A percentile compares a stretch with the other conserved stretches of the same genome.
Conservation (phyloP, 495 filamentous ascomycete genomes). For the Xylaria sp. region DNA sequence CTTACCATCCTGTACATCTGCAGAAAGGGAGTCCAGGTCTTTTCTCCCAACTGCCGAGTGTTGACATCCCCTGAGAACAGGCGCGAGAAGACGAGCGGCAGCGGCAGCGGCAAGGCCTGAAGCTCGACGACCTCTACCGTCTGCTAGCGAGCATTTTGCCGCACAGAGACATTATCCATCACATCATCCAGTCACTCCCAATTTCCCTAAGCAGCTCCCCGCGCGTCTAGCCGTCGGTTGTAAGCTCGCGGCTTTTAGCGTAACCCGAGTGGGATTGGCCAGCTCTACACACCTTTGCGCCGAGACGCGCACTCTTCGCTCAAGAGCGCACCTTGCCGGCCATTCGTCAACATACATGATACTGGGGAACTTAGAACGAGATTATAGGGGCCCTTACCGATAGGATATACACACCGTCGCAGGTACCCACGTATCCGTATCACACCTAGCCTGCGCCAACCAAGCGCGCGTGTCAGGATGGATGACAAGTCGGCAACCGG, state of each 20-base stretch:
- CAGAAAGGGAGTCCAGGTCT: not conserved
- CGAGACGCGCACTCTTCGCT: slow-evolving; percentile 24
- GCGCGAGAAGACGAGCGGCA: slow-evolving; percentile 26
- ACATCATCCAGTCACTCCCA: slow-evolving; percentile 20
- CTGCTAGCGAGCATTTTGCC: slow-evolving; percentile 20
- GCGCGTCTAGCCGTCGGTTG: slow-evolving; percentile 20
- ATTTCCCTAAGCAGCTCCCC: slow-evolving; percentile 26
- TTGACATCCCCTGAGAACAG: not conserved
- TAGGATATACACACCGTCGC: slow-evolving; percentile 21
- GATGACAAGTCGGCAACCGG: slow-evolving; percentile 15
- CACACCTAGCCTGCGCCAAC: slow-evolving; percentile 17
- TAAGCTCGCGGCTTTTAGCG: slow-evolving; percentile 11
- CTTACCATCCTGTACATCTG: slow-evolving; percentile 5
- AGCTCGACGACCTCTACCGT: slow-evolving; percentile 21
- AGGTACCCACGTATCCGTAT: slow-evolving; percentile 16
- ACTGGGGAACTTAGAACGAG: slow-evolving; percentile 19
- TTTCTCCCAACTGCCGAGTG: slow-evolving; percentile 16
- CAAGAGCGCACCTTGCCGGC: not conserved
- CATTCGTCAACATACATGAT: not conserved
- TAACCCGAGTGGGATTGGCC: slow-evolving; percentile 20
- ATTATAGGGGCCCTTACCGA: slow-evolving; percentile 15
- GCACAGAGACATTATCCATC: slow-evolving; percentile 19
- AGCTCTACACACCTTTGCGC: slow-evolving; percentile 13
- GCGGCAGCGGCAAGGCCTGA: slow-evolving; percentile 18
- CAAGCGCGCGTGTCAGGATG: slow-evolving; percentile 25